Evolutionary conservation across 306 rosid genomes (phyloP).

Genomic region (Malus sylvestris): DNA sequence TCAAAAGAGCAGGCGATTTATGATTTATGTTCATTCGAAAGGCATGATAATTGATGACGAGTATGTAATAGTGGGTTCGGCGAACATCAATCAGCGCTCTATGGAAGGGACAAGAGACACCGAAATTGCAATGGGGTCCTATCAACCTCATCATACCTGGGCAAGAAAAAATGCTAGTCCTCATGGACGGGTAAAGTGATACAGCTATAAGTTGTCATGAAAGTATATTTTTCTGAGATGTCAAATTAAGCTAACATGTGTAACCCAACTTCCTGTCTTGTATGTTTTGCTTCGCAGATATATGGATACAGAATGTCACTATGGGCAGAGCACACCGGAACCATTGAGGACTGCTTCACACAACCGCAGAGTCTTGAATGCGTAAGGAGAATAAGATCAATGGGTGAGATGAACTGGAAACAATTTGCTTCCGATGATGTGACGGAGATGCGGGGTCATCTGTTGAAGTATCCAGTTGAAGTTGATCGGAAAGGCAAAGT

Average conservation of each 20-base stretch:
- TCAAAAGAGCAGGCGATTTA: conserved; percentile 71
- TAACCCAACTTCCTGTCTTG: background rate
- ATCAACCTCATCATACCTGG: conserved; percentile 82
- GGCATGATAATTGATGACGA: conserved; percentile 98
- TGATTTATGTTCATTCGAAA: conserved; percentile 96
- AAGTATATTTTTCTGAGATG: background rate
- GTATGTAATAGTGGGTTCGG: conserved; percentile 85
- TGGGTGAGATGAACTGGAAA: conserved; percentile 79
- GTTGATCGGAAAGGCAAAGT: conserved; percentile 75
- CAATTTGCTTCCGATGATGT: conserved; percentile 58
- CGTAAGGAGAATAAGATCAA: conserved; percentile 56
- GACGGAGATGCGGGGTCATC: conserved; percentile 82
- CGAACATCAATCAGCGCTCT: conserved; percentile 96
- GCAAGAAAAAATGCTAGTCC: conserved; percentile 58
- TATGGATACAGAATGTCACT: conserved; percentile 93
- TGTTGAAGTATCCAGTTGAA: conserved; percentile 82
- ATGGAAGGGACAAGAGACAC: conserved; percentile 99
- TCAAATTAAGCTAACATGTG: background rate
- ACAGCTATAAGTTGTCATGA: background rate
- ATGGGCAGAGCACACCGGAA: conserved; percentile 88
- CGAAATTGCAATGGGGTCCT: conserved; percentile 98
- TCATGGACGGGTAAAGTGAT: conserved; percentile 53
- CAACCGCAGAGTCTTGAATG: conserved; percentile 84
- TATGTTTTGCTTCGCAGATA: conserved; percentile 36
- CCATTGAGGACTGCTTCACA: conserved; percentile 58